A percentile compares a stretch with the other conserved stretches of the same genome.
phyloP scores from a whole-genome alignment of 2,329 filamentous ascomycete genomes.

The Diaporthe ilicicola region DNA sequence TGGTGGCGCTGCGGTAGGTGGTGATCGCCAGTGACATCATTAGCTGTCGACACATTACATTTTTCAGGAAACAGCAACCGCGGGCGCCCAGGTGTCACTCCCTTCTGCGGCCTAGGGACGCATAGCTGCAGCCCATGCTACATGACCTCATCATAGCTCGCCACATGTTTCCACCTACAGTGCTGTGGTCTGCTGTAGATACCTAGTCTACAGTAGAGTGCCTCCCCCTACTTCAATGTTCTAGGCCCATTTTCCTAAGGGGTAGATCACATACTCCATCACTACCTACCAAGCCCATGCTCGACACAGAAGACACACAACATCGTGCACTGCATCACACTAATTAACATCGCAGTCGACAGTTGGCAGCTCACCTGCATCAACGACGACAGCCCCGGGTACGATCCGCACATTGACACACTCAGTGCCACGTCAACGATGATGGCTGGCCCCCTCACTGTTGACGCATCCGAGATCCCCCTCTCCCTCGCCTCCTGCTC shows the following conservation, averaged over 20 bases:
- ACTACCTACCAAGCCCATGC: background rate
- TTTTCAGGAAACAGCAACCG: too few relatives aligned
- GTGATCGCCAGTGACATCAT: slow-evolving; percentile 14
- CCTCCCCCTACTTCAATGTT: too few relatives aligned
- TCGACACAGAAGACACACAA: background rate
- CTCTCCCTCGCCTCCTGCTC: slow-evolving; percentile 65
- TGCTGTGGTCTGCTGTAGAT: too few relatives aligned
- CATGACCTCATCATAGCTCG: background rate
- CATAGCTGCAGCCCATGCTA: background rate
- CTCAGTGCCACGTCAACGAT: background rate
- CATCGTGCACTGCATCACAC: background rate
- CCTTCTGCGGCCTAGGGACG: too few relatives aligned
- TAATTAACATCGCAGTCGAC: background rate
- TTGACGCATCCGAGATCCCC: slow-evolving; percentile 45
- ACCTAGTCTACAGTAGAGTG: too few relatives aligned
- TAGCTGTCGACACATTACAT: too few relatives aligned
- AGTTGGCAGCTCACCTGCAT: background rate
- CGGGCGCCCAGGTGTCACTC: too few relatives aligned
- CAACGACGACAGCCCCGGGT: too few relatives aligned
- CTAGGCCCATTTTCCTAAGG: too few relatives aligned
- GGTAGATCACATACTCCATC: background rate
- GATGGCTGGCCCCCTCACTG: background rate
- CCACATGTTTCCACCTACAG: too few relatives aligned
- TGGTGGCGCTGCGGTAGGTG: too few relatives aligned
- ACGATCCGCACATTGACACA: background rate